A percentile compares a stretch with the other conserved stretches of the same genome.
Conservation (phyloP, 2,329 filamentous ascomycete genomes). For the Cladosporium phlei region DNA sequence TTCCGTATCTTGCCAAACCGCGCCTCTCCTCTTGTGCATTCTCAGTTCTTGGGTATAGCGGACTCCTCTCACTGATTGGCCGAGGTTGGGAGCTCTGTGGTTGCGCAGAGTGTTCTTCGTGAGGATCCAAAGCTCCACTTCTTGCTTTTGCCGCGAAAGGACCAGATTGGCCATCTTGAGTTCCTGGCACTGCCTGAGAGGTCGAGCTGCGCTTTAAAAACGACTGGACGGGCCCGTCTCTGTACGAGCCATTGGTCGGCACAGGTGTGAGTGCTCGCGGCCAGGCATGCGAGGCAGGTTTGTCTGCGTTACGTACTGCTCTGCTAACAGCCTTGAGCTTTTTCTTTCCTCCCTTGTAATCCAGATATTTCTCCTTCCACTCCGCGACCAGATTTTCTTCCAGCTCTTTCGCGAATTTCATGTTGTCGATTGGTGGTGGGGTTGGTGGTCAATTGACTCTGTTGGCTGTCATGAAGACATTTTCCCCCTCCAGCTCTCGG, state of each 20-base stretch:
- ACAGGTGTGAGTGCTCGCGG: background rate
- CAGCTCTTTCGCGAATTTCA: slow-evolving; percentile 29
- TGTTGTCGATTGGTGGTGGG: background rate
- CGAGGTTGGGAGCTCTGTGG: slow-evolving; percentile 1
- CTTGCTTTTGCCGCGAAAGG: background rate
- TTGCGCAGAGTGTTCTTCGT: background rate
- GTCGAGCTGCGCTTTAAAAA: slow-evolving; percentile 35
- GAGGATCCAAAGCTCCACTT: background rate
- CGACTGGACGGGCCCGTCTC: slow-evolving; percentile 34
- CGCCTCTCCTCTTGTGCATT: slow-evolving; percentile 10
- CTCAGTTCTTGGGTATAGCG: slow-evolving; percentile 19
- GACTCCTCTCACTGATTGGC: slow-evolving; percentile 27
- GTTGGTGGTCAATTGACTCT: too few species aligned
- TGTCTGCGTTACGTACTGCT: slow-evolving; percentile 54
- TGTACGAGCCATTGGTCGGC: background rate
- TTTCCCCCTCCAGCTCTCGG: too few species aligned
- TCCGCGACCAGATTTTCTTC: slow-evolving; percentile 18
- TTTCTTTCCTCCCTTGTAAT: slow-evolving; percentile 69
- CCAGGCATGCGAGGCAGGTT: slow-evolving; percentile 30
- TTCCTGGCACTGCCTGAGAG: slow-evolving; percentile 16
- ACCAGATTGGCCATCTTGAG: slow-evolving; percentile 15
- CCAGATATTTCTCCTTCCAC: slow-evolving; percentile 23
- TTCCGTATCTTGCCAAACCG: slow-evolving; percentile 55
- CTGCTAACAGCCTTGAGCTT: slow-evolving; percentile 77
- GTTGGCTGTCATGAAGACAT: too few species aligned